These are phyloP conservation scores for Inonotus hispidus DNA, from an alignment of 1,284 basidiomycete species.

Conservation along the genomic window DNA sequence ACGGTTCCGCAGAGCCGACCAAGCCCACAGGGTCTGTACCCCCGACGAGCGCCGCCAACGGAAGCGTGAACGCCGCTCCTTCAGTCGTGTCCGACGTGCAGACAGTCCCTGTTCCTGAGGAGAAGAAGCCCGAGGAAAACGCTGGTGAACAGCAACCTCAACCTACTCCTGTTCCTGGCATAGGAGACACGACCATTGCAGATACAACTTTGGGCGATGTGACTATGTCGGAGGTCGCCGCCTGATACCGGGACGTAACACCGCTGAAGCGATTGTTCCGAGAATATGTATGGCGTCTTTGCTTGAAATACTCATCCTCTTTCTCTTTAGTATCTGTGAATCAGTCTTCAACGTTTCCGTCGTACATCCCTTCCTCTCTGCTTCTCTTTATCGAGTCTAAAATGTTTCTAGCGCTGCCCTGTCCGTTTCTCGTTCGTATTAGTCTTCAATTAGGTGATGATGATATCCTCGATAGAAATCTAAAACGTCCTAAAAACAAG, in stretches of 20 bases:
- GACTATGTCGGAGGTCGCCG: conserved; percentile 16
- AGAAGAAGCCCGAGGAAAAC: conserved; percentile 3
- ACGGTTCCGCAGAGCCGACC: conserved; percentile 1
- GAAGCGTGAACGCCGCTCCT: neutral
- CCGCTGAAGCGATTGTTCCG: neutral
- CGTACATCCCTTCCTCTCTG: neutral
- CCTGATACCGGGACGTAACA: neutral
- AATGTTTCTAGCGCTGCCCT: neutral
- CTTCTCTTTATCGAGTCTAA: neutral
- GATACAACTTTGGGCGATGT: conserved; percentile 14
- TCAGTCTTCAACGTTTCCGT: neutral
- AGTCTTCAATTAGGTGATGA: too few relatives aligned
- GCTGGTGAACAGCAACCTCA: neutral
- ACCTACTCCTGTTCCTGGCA: neutral
- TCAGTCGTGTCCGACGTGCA: neutral
- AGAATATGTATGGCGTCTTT: conserved; percentile 3
- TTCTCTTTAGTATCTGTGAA: neutral
- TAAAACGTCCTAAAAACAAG: neutral
- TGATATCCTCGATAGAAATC: neutral
- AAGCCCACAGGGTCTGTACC: conserved; percentile 1
- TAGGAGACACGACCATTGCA: conserved; percentile 11
- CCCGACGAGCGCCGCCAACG: neutral
- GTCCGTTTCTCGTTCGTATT: neutral
- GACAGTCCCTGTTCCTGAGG: neutral
- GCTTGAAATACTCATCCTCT: neutral